A percentile compares a stretch with the other conserved stretches of the same genome.
Conservation (phyloP, 2,329 filamentous ascomycete species). For the Biscogniauxia sp. region DNA sequence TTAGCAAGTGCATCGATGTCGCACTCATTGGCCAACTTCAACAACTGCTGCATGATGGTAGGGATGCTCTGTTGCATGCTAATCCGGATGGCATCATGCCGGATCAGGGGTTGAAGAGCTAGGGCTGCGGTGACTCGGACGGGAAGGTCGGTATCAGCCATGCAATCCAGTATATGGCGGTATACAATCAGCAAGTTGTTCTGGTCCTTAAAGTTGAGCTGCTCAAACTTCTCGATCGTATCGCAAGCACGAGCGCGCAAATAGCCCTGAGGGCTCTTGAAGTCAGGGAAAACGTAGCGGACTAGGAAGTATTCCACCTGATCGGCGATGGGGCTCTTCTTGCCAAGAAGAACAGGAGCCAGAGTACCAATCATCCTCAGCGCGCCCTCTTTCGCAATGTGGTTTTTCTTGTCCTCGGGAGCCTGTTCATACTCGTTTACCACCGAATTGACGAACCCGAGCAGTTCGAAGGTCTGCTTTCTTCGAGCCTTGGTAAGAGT, state of each 20-base stretch:
- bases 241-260: slow-evolving; percentile 93
- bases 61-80: slow-evolving; percentile 98
- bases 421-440: slow-evolving; percentile 89
- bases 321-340: slow-evolving; percentile 97
- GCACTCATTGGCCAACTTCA: slow-evolving; percentile 96
- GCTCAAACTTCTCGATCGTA: slow-evolving; percentile 96
- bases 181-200: slow-evolving; percentile 97
- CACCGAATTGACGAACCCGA: slow-evolving; percentile 91
- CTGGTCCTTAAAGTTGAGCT: slow-evolving; percentile 92
- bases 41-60: slow-evolving; percentile 97
- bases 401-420: slow-evolving; percentile 85
- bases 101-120: slow-evolving; percentile 90
- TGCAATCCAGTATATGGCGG: slow-evolving; percentile 92
- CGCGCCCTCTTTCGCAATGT: slow-evolving; percentile 93
- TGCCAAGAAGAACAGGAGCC: slow-evolving; percentile 89
- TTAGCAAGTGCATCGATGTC: slow-evolving; percentile 96
- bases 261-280: slow-evolving; percentile 87
- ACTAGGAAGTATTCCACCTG: slow-evolving; percentile 99
- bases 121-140: slow-evolving; percentile 93
- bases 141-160: slow-evolving; percentile 90
- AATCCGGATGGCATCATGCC: slow-evolving; percentile 88
- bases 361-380: slow-evolving; percentile 96
- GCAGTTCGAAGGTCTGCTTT: slow-evolving; percentile 92
- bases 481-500: slow-evolving; percentile 90
- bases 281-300: slow-evolving; percentile 96